These are phyloP conservation scores for Populus ilicifolia DNA, from an alignment of 345 rosid genomes.

Conservation along the genomic window DNA sequence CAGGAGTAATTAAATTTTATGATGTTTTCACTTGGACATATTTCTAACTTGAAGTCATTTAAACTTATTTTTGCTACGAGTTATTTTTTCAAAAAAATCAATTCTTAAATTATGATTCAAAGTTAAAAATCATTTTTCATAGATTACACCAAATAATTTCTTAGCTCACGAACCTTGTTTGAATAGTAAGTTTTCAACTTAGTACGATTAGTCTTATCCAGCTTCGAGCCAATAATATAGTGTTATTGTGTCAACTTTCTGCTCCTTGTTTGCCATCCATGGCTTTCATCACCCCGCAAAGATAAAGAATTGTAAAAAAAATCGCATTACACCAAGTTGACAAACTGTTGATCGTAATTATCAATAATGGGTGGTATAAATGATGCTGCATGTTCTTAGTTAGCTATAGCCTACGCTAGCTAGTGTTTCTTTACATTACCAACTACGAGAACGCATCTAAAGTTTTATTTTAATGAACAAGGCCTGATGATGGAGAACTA, in stretches of 20 bases:
- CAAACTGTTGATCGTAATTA: neutral
- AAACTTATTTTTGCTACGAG: too few species aligned
- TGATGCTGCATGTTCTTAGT: neutral
- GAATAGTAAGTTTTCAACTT: neutral
- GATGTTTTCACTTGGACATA: too few species aligned
- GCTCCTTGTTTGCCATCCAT: neutral
- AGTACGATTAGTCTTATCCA: neutral
- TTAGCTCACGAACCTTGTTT: neutral
- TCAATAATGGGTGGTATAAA: neutral
- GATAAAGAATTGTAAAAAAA: neutral
- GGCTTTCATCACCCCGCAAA: neutral
- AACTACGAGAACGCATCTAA: neutral
- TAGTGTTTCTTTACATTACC: neutral
- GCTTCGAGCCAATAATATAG: neutral
- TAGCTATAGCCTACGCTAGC: neutral
- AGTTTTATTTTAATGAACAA: neutral
- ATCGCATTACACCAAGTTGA: neutral
- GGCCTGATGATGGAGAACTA: neutral
- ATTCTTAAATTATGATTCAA: too few species aligned
- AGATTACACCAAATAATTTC: too few species aligned
- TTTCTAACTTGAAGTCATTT: too few species aligned
- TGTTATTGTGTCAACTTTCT: neutral
- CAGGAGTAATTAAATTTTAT: too few species aligned
- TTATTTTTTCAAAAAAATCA: too few species aligned
- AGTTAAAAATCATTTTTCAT: too few species aligned